Conservation (phyloP, 805 yeast species). For the Saccharomycopsis javanensis region DNA sequence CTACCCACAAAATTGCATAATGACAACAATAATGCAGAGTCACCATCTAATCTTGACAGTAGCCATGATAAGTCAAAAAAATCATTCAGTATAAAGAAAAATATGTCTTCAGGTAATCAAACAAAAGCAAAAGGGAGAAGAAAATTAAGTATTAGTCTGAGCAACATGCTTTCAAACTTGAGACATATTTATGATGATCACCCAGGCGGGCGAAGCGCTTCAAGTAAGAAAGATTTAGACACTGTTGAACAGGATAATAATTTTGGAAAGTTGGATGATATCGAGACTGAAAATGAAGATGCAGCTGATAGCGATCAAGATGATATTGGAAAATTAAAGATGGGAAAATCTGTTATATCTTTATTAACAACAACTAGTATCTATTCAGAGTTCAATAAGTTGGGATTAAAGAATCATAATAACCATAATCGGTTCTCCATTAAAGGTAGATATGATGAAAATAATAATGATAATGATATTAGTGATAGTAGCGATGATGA, state of each 20-base stretch:
- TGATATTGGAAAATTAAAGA: slow-evolving; percentile 20
- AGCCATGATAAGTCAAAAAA: not conserved
- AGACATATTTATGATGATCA: not conserved
- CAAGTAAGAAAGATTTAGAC: not conserved
- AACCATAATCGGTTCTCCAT: slow-evolving; percentile 11
- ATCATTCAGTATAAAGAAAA: not conserved
- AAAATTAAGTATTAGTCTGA: not conserved
- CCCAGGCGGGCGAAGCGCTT: not conserved
- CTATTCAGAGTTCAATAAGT: slow-evolving; percentile 31
- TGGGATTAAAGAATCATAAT: slow-evolving; percentile 10
- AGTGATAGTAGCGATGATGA: not conserved
- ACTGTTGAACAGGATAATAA: not conserved
- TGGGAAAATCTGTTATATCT: slow-evolving; percentile 45
- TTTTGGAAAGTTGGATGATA: not conserved
- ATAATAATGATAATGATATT: slow-evolving; percentile 6
- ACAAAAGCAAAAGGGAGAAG: not conserved
- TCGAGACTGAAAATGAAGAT: slow-evolving; percentile 8
- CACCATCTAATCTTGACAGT: not conserved
- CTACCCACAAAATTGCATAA: not conserved
- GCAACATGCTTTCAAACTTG: not conserved
- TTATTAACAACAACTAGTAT: slow-evolving; percentile 49
- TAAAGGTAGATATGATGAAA: slow-evolving; percentile 17
- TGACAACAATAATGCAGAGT: not conserved
- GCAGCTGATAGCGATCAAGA: slow-evolving; percentile 23
- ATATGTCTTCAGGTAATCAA: not conserved